Base-by-base conservation (phyloP, 2,329 filamentous ascomycete genomes). In the Ascochyta rabiei region DNA sequence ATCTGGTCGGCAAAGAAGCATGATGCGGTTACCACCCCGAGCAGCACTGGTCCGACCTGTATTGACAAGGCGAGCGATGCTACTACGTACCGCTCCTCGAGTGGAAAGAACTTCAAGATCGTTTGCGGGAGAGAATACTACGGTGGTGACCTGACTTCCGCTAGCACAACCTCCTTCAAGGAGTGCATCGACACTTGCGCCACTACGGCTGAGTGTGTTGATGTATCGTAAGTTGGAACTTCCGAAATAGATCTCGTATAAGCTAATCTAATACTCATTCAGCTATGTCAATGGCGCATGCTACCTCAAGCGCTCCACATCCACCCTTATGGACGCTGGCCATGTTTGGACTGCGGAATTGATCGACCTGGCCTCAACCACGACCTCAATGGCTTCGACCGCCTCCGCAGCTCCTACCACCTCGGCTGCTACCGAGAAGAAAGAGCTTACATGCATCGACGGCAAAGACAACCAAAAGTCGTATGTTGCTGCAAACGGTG, bases 1-100 rank as follows among this genome's bases (percentile, higher is more conserved):
- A 6, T 51, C 34, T 44, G 48, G 48, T 13, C 40, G 6, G 48
- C 48, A 2, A 52, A 52, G 48, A 52, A 52, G 26, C 38, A 35
- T 2, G 24, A 30, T 23, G 30, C 18, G 5, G 18, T n/a, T 23
- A 6, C 19, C 16, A 16, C n/a, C 10, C 13, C 18, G 16, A 26
- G 18, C 31, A 33, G 18, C 13, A 18, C 15, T 10, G 21, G 13
- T 8, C 30, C 21, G 4, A 34, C 30, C 5, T 43, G 40, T 21
- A 15, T 21, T 10, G 37, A 39, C 6, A 38, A 30, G 7, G 19
- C 21, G 2, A 16, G 18, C 34, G 37, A 46, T 23, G 42, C 18
- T 28, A 26, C n/a, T 1, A 39, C 30, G 3, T 53, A 46, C 49
- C 13, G 6, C 1, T 28, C 42, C 2, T 41, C 35, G 13, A 30